Base-by-base conservation (phyloP, 2,329 filamentous ascomycete genomes). In the Zymoseptoria brevis region DNA sequence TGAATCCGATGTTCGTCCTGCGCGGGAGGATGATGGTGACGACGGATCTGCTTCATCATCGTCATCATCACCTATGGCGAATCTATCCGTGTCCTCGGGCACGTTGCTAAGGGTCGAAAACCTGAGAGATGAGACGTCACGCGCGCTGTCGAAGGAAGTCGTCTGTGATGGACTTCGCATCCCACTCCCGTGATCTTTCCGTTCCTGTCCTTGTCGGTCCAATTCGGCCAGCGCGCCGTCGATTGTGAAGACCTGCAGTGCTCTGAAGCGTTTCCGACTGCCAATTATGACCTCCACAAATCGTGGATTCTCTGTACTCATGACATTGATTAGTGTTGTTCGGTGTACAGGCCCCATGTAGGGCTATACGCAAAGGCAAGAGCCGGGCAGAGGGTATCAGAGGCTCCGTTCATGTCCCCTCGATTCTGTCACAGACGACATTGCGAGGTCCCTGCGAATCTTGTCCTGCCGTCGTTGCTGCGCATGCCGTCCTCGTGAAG, bases 161-260 rank as follows among this genome's bases (percentile, higher is more conserved):
- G 84, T 79, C 21, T 75, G 71, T 51, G 67, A 68, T 13, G 68
- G 65, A 6, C 72, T 67, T 8, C 70, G 65, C 16, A 69, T 63
- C 5, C 55, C 19, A 50, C 62, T 64, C 35, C 65, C 65, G 26
- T 65, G 64, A 41, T 72, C 70, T 84, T 76, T 96, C 86, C 71
- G 83, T 59, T 82, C 81, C 62, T 88, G 84, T 61, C 85, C 87
- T 62, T 88, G 84, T 57, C 89, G 85, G 72, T 96, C 90, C 26
- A 97, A 88, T 72, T 97, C 93, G 72, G 93, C 88, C 69, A 94
- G 89, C 0, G 90, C 94, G 68, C 89, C 94, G 71, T 97, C 93
- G 0, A 97, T 80, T 0, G 93, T 97, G 68, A 97, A 96, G 13
- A 87, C 85, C 24, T 92, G 85, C 48, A 97, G 76, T 1, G 88